A percentile compares a stretch with the other conserved stretches of the same genome.
phyloP scores from a whole-genome alignment of 208 protist species.

The Crithidia fasciculata region DNA sequence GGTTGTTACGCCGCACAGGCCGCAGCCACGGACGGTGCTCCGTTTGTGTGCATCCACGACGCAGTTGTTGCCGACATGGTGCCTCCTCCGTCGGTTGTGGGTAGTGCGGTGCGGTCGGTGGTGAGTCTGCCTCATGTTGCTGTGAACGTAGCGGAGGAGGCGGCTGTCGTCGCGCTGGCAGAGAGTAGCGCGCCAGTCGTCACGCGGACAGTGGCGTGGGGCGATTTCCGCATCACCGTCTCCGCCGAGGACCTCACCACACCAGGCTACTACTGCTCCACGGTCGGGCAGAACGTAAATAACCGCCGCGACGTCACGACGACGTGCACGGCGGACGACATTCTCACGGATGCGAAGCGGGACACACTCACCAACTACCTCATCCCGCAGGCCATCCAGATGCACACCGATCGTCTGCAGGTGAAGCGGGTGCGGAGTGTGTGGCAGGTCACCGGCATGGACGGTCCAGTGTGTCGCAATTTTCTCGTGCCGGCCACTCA shows the following conservation, averaged over 20 bases:
- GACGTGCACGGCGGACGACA: constrained; percentile 30
- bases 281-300: constrained; percentile 13
- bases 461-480: not conserved
- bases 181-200: not conserved
- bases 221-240: constrained; percentile 47
- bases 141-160: not conserved
- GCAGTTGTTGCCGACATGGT: no score
- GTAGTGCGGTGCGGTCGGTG: no score
- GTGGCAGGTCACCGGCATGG: constrained; percentile 27
- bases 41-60: constrained; percentile 24
- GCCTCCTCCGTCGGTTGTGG: no score
- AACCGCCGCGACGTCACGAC: constrained; percentile 26
- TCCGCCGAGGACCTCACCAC: constrained; percentile 44
- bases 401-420: constrained; percentile 61
- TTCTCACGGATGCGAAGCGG: constrained; percentile 49
- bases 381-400: constrained; percentile 46
- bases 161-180: not conserved
- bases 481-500: constrained; percentile 31
- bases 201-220: constrained; percentile 12
- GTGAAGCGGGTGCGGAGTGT: constrained; percentile 33
- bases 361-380: constrained; percentile 32
- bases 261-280: constrained; percentile 43
- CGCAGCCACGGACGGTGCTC: constrained; percentile 17
- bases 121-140: constrained; percentile 11
- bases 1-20: not conserved